Base-by-base conservation (phyloP, 768 basidiomycete species). In the Pleurotus sapidus region DNA sequence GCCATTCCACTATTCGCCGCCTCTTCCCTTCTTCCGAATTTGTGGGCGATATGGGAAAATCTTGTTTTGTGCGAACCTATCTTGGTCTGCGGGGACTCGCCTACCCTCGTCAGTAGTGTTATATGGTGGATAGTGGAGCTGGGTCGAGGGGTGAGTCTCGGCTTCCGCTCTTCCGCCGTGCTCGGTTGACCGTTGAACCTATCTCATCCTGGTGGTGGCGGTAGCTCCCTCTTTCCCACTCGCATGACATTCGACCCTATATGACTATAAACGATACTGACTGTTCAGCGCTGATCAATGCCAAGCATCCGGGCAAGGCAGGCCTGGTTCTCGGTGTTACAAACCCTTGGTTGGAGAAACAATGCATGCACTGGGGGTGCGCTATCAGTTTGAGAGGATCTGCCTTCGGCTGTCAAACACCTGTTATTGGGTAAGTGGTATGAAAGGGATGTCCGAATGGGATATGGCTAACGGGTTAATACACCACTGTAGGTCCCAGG, bases 251-350 rank as follows among this genome's bases (percentile, higher is more conserved):
- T 64, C 82, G 96, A 7, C 96, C 96, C 0, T 99, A 96, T 70
- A 91, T 98, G 62, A 97, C 96, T 14, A 94, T 99, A 64, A 96
- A 98, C 68, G 96, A 98, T 65, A 81, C 81, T n/a, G 95, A 97
- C 59, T 86, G 89, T 60, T 63, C 79, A 3, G 65, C 79, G 1
- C 70, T 99, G 11, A 87, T 97, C 43, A 94, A 93, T 67, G 51
- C 51, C 51, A 86, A 87, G 59, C 83, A 90, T 27, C 83, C 86
- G n/a, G 93, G 91, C 0, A 85, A 86, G 68, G 70, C 86, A 1
- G 93, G 93, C 1, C 69, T 91, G 3, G 62, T 96, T 4, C 68
- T 96, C 3, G 92, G 94, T 7, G 89, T 93, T 7, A 96, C 94
- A 1, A 96, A 95, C 64, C 94, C 94, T 0, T 86, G 92, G 64